A percentile compares a stretch with the other conserved stretches of the same genome.
These are phyloP conservation scores for Phytophthora fragariaefolia DNA, from an alignment of 352 stramenopile genomes.

Conservation along the genomic window DNA sequence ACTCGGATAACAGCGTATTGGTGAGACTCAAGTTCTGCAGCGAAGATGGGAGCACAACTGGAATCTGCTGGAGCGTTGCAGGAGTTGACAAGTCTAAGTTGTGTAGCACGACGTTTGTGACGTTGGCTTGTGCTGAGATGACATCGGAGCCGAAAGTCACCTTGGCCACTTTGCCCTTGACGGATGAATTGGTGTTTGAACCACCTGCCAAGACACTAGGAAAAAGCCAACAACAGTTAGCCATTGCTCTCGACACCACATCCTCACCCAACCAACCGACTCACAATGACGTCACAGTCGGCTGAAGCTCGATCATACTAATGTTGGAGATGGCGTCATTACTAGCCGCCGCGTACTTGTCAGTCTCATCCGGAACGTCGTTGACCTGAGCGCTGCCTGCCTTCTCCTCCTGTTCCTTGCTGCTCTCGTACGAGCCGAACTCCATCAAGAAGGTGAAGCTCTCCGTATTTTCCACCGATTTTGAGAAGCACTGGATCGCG, in stretches of 20 bases:
- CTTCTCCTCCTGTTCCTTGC: constrained; percentile 16
- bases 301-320: constrained; percentile 30
- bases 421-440: constrained; percentile 52
- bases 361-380: constrained; percentile 28
- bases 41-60: constrained; percentile 22
- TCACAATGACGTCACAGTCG: constrained; percentile 38
- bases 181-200: constrained; percentile 22
- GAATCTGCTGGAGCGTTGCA: constrained; percentile 35
- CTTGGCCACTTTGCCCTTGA: constrained; percentile 46
- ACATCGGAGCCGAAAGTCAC: constrained; percentile 37
- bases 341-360: constrained; percentile 35
- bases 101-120: constrained; percentile 37
- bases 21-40: constrained; percentile 38
- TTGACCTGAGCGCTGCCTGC: constrained; percentile 23
- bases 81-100: constrained; percentile 40
- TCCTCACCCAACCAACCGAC: background rate
- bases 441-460: constrained; percentile 63
- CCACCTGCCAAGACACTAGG: constrained; percentile 37
- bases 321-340: constrained; percentile 45
- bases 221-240: constrained; percentile 7
- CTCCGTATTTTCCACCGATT: constrained; percentile 25
- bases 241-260: background rate
- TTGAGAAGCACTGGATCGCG: constrained; percentile 56
- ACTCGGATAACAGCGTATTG: constrained; percentile 39
- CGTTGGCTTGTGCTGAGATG: constrained; percentile 33